Evolutionary conservation across 1,284 basidiomycete genomes (phyloP), one percentile per base, ranked within the genome.

Genomic region (Sporisorium iseilematis-ciliati): DNA sequence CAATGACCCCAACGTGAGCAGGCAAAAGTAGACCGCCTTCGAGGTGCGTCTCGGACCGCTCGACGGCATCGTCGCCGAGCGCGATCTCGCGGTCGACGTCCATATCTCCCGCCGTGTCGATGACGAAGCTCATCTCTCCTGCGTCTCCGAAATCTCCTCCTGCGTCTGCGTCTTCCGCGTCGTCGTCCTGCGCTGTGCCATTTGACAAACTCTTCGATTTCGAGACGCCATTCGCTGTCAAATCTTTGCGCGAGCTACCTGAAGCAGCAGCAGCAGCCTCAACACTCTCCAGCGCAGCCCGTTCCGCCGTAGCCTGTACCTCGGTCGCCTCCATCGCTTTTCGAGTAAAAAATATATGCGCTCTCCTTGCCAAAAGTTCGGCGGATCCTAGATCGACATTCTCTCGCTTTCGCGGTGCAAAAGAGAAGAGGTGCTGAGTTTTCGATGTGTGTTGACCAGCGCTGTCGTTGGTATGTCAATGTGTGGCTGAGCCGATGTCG

Each of bases 21-120:
- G 72, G 72, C 0, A 75, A 62, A n/a, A 75, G 63, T 2, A 75
- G 57, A 10, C 72, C 72, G 2, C 53, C 54, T 43, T 75, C 66
- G 25, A 66, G 40, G 31, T 75, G 72, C 20, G 58, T 65, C 2
- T 69, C 62, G 29, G 40, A 31, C 3, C 23, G 14, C 5, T 69
- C 72, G 26, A 55, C 46, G 57, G 62, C n/a, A 58, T 59, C 58
- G 10, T 65, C 58, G 35, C 11, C 35, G 42, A 69, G 23, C 1
- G 72, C 66, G 18, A 69, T 55, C 25, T 69, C 66, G 12, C 58
- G 72, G 35, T 75, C 72, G 8, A 69, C 66, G 25, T 65, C 66
- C 72, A 75, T 69, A 31, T 75, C 66, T 38, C 72, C 72, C 4
- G 62, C 63, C 2, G 72, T 75, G 18, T 75, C 72, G 41, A 75